phyloP scores from a whole-genome alignment of 495 filamentous ascomycete species.

The Neurospora sp. region DNA sequence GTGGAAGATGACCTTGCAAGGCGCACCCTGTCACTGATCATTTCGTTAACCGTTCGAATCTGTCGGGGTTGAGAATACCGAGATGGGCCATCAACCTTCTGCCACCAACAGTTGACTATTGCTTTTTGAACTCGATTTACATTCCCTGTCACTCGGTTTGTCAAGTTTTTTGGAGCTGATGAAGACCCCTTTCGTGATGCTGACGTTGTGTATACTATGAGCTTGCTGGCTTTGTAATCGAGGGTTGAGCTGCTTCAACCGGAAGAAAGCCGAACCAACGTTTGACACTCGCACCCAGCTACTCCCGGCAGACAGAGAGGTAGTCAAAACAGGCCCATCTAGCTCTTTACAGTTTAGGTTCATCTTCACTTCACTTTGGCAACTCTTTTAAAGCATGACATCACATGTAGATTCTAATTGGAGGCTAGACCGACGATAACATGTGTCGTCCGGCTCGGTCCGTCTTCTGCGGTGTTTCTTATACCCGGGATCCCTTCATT shows the following conservation, averaged over 20 bases:
- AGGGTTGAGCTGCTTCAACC: neutral
- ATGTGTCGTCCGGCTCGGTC: neutral
- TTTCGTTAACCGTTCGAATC: neutral
- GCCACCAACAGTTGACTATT: neutral
- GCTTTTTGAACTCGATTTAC: neutral
- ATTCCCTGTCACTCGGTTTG: neutral
- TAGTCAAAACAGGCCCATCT: neutral
- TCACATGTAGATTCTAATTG: neutral
- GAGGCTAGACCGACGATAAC: neutral
- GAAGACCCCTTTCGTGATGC: neutral
- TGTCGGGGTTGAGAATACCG: neutral
- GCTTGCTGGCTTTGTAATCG: neutral
- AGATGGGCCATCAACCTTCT: neutral
- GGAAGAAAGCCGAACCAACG: too few relatives aligned
- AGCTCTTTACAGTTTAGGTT: neutral
- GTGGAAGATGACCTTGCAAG: neutral
- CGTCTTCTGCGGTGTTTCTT: neutral
- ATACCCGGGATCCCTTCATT: neutral
- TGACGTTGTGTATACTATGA: neutral
- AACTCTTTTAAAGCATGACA: neutral
- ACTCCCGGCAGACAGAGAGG: neutral
- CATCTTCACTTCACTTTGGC: neutral
- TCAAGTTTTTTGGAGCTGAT: neutral
- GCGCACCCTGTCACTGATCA: neutral
- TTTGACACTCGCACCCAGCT: neutral